Base-by-base conservation (phyloP, 495 filamentous ascomycete species). In the Tuber aestivum region DNA sequence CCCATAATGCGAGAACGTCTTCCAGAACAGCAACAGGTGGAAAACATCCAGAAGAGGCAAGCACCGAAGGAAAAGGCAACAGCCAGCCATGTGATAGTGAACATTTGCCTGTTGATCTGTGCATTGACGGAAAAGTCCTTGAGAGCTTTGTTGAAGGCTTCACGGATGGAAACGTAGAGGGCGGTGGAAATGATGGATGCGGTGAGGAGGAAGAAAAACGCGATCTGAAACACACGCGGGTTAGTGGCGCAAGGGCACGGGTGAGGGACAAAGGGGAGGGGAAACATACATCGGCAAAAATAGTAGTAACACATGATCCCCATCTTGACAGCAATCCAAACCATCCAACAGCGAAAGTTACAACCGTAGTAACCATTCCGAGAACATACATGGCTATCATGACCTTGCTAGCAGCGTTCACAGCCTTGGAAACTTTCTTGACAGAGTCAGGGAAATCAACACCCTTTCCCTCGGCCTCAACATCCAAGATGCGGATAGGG, bases 21-120 rank as follows among this genome's bases (percentile, higher is more conserved):
- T 0, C 82, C 82, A 18, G 81, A 83, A 87, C 95, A 97, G 90
- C 94, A 97, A 91, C 95, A 97, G 74, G 90, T 87, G 84, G 90
- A 93, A 84, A 97, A 89, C 79, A 92, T 86, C 95, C 95, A 98
- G 91, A 97, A 97, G 80, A 97, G 79, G 75, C 87, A 87, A 21
- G 90, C 90, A 70, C 82, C 92, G 37, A 93, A 79, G 69, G 91
- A 89, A 83, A 96, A 95, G 44, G 87, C 91, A 18, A 90, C 91
- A 70, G 90, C 91, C 70, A 97, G 84, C 95, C 95, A 98, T 70
- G 90, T 88, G 7, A 88, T 84, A 38, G 87, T 87, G 74, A 92
- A 89, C 84, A 92, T 94, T 79, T 87, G 86, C 70, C 81, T 88
- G 83, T 93, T 92, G 80, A 95, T 85, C 61, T 81, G 83, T 61